Percentiles rank a stretch among this genome's conserved stretches.
These are phyloP conservation scores for Volvariella volvacea DNA, from an alignment of 1,284 basidiomycete species.

Conservation along the genomic window DNA sequence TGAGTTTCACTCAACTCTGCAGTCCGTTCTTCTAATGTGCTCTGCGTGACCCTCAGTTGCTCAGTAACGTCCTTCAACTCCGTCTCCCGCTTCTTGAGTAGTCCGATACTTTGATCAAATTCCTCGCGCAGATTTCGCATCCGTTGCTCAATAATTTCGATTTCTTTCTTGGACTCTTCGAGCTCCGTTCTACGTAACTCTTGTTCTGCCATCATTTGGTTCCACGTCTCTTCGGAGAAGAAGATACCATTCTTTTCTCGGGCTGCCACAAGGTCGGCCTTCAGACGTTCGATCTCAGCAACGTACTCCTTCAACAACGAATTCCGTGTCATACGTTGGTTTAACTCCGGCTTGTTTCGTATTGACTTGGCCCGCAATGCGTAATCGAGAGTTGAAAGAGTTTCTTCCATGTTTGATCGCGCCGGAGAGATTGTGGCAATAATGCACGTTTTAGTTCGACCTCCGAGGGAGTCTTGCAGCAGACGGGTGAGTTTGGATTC, in stretches of 20 bases:
- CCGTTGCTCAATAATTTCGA: slow-evolving; percentile 79
- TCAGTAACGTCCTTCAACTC: slow-evolving; percentile 67
- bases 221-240: slow-evolving; percentile 86
- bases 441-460: slow-evolving; percentile 96
- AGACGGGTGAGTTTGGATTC: slow-evolving; percentile 95
- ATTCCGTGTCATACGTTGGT: slow-evolving; percentile 90
- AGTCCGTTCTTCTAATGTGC: slow-evolving; percentile 45
- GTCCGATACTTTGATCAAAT: slow-evolving; percentile 80
- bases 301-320: slow-evolving; percentile 93
- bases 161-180: slow-evolving; percentile 76
- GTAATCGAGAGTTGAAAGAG: slow-evolving; percentile 96
- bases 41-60: slow-evolving; percentile 49
- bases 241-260: slow-evolving; percentile 94
- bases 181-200: slow-evolving; percentile 71
- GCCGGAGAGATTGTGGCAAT: slow-evolving; percentile 94
- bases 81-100: slow-evolving; percentile 68
- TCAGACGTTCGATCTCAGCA: slow-evolving; percentile 91
- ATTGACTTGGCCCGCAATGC: slow-evolving; percentile 96
- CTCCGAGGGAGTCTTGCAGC: slow-evolving; percentile 98
- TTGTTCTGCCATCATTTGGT: slow-evolving; percentile 73
- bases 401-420: slow-evolving; percentile 93
- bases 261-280: slow-evolving; percentile 84
- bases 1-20: slow-evolving; percentile 51
- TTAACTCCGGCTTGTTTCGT: slow-evolving; percentile 92
- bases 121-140: slow-evolving; percentile 78